Evolutionary conservation across 1,284 basidiomycete species (phyloP).

Genomic region (Lignosus rhinocerotis): DNA sequence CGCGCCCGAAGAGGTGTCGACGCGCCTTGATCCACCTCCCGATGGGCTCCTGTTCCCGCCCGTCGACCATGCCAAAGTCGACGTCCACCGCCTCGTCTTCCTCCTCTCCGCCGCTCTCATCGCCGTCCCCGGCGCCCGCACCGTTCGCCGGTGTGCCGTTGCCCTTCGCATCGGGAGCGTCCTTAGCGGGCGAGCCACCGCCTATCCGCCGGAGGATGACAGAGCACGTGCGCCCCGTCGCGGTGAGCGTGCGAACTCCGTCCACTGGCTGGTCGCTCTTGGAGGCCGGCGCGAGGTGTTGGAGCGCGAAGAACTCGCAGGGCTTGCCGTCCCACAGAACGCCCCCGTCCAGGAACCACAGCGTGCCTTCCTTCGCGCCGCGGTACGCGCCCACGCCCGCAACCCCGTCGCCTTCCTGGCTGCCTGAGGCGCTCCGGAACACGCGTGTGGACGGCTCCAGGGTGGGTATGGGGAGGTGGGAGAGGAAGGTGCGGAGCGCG

Average conservation of each 20-base stretch:
- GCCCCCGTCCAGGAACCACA: constrained; percentile 70
- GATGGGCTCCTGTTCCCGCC: constrained; percentile 64
- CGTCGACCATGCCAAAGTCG: constrained; percentile 71
- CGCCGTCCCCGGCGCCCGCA: constrained; percentile 11
- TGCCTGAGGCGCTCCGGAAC: constrained; percentile 52
- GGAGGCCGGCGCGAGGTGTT: constrained; percentile 44
- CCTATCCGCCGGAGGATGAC: constrained; percentile 53
- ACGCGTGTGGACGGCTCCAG: constrained; percentile 51
- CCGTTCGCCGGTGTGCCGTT: constrained; percentile 25
- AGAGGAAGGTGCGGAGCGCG: constrained; percentile 52
- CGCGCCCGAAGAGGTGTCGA: constrained; percentile 57
- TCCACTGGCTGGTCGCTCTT: constrained; percentile 34
- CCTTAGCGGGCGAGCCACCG: constrained; percentile 14
- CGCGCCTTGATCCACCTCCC: constrained; percentile 61
- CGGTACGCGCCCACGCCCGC: constrained; percentile 69
- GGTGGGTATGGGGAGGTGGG: constrained; percentile 44
- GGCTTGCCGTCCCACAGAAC: constrained; percentile 75
- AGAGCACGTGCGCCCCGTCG: constrained; percentile 67
- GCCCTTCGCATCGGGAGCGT: neutral
- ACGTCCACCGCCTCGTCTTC: constrained; percentile 50
- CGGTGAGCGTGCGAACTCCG: constrained; percentile 62
- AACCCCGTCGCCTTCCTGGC: constrained; percentile 34
- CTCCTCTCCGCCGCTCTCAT: constrained; percentile 36
- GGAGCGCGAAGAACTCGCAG: constrained; percentile 73
- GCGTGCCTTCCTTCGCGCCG: constrained; percentile 64